Evolutionary conservation across 202 grass and related monocot genomes (phyloP).

Genomic region (Carex arenaria): DNA sequence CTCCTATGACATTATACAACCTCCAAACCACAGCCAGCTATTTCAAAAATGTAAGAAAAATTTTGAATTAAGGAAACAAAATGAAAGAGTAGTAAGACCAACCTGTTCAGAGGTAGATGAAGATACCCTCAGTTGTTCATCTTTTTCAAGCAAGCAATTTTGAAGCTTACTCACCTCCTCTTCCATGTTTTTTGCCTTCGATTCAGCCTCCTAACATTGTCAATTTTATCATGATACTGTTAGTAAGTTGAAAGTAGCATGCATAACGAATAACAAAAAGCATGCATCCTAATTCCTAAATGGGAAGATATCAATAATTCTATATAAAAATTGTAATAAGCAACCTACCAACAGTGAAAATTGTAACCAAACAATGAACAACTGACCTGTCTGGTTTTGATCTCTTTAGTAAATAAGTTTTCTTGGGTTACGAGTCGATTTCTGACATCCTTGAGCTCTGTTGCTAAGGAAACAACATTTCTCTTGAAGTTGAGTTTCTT

Average conservation of each 20-base stretch:
- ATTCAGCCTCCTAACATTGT: conserved; percentile 39
- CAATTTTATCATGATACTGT: too few relatives aligned
- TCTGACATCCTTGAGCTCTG: conserved; percentile 80
- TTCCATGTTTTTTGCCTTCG: conserved; percentile 61
- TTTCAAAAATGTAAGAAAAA: neutral
- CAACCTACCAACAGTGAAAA: too few relatives aligned
- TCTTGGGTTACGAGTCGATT: conserved; percentile 51
- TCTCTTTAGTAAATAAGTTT: conserved; percentile 51
- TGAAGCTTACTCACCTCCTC: conserved; percentile 65
- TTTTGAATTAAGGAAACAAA: neutral
- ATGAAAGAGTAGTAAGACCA: neutral
- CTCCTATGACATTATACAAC: neutral
- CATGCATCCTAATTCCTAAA: too few relatives aligned
- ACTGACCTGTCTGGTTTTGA: conserved; percentile 47
- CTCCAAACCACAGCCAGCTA: neutral
- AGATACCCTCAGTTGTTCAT: conserved; percentile 43
- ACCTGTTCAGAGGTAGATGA: conserved; percentile 48
- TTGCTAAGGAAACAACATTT: conserved; percentile 66
- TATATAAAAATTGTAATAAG: too few relatives aligned
- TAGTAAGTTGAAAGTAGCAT: too few relatives aligned
- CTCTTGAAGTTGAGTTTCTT: conserved; percentile 84
- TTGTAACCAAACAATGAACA: too few relatives aligned
- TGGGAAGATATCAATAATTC: too few relatives aligned
- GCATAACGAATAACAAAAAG: too few relatives aligned
- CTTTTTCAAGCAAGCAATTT: conserved; percentile 53